Percentiles rank a stretch among this genome's conserved stretches.
Evolutionary conservation across 2,329 filamentous ascomycete genomes (phyloP).

Genomic region (Fusarium beomiforme): DNA sequence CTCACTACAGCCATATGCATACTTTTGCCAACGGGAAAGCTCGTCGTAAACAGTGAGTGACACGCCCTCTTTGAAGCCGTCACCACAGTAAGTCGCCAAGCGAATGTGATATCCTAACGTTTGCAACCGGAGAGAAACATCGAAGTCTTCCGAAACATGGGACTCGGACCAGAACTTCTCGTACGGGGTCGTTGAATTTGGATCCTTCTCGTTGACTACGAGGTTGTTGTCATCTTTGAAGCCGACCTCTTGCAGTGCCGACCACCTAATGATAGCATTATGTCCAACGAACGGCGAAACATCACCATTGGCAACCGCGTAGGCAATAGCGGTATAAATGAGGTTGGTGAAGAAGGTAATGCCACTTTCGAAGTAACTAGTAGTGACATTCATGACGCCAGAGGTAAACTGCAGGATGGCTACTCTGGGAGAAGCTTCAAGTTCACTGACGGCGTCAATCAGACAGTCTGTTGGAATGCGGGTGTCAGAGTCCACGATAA

Average conservation of each 20-base stretch:
- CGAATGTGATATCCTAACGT: slow-evolving; percentile 74
- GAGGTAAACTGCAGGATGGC: slow-evolving; percentile 78
- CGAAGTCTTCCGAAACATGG: slow-evolving; percentile 79
- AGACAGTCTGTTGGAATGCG: slow-evolving; percentile 71
- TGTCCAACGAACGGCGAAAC: slow-evolving; percentile 80
- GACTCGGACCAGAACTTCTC: slow-evolving; percentile 76
- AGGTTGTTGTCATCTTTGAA: slow-evolving; percentile 58
- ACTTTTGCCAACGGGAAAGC: slow-evolving; percentile 77
- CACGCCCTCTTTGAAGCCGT: slow-evolving; percentile 78
- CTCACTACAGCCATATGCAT: slow-evolving; percentile 76
- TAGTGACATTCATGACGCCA: slow-evolving; percentile 79
- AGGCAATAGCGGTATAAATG: slow-evolving; percentile 77
- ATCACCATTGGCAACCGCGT: slow-evolving; percentile 75
- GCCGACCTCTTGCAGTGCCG: slow-evolving; percentile 23
- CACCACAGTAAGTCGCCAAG: slow-evolving; percentile 72
- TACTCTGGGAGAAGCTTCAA: slow-evolving; percentile 74
- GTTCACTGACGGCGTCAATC: slow-evolving; percentile 74
- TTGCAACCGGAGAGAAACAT: slow-evolving; percentile 74
- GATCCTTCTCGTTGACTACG: neutral
- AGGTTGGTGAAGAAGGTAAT: slow-evolving; percentile 73
- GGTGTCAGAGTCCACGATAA: slow-evolving; percentile 65
- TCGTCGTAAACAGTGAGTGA: slow-evolving; percentile 79
- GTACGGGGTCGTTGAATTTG: neutral
- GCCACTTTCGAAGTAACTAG: slow-evolving; percentile 75
- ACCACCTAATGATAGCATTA: slow-evolving; percentile 79